These are phyloP conservation scores for Exophiala sp. DNA, from an alignment of 2,329 filamentous ascomycete species.

Conservation along the genomic window DNA sequence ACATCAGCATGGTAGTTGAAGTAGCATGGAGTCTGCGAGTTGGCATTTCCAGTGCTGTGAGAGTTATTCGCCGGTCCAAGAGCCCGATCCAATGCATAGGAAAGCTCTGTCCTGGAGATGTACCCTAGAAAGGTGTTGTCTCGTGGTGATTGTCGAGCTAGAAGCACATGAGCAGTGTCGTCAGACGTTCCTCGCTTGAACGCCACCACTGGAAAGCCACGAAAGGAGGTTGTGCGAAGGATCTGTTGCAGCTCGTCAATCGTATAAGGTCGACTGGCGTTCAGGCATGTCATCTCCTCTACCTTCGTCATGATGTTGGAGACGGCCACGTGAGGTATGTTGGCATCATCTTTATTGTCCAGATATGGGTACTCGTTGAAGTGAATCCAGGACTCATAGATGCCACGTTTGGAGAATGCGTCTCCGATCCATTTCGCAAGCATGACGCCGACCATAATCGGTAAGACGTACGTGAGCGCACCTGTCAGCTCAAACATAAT, in stretches of 20 bases:
- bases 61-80: slow-evolving; percentile 48
- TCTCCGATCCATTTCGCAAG: slow-evolving; percentile 97
- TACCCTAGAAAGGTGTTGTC: slow-evolving; percentile 78
- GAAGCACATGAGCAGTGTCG: background rate
- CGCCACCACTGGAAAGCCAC: slow-evolving; percentile 82
- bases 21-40: slow-evolving; percentile 56
- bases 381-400: slow-evolving; percentile 98
- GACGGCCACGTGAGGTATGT: slow-evolving; percentile 80
- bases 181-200: slow-evolving; percentile 7
- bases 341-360: slow-evolving; percentile 77
- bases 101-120: slow-evolving; percentile 86
- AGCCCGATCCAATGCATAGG: slow-evolving; percentile 65
- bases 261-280: slow-evolving; percentile 75
- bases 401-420: slow-evolving; percentile 84
- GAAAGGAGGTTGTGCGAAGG: slow-evolving; percentile 70
- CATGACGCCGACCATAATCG: slow-evolving; percentile 99
- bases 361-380: slow-evolving; percentile 94
- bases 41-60: slow-evolving; percentile 44
- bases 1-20: slow-evolving; percentile 81
- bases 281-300: slow-evolving; percentile 84
- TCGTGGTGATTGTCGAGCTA: slow-evolving; percentile 2
- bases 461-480: slow-evolving; percentile 90
- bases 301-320: slow-evolving; percentile 86
- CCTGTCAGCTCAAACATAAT: slow-evolving; percentile 99
- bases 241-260: slow-evolving; percentile 70